Evolutionary conservation across 305 asterid species (phyloP), one percentile per base, ranked within the genome.

Genomic region (Fraxinus albicans): DNA sequence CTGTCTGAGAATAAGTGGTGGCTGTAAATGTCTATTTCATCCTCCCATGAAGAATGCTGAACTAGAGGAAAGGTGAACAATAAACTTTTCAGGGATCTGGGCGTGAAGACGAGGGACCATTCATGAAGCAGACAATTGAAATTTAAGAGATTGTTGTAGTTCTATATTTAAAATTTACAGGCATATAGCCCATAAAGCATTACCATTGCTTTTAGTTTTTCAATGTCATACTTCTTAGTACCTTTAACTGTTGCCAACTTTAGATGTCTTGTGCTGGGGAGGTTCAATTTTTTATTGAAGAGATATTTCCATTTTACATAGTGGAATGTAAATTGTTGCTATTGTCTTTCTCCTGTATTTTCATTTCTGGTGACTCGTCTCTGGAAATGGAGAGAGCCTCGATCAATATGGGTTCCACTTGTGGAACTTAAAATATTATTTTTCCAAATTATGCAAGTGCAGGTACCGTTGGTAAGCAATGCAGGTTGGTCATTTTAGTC

Each of bases 1-100:
- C 84, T 94, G 87, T 93, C 95, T 0, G 93, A 91, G 86, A 90
- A 84, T 86, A 93, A 90, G 84, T 85, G 94, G 91, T 91, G 92
- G 90, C 69, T 83, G 77, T 90, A 89, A 88, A 65, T 13, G 8
- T 47, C 8, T 27, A 65, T 67, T 83, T 78, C 77, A 55, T 80
- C 50, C 38, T 44, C 34, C 65, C 23, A 73, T 25, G 69, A 77
- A 80, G 83, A 44, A 21, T 47, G 84, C 38, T 58, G 82, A 78
- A 34, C 70, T 82, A 12, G 19, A 70, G 38, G 36, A 47, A 60
- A 77, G 19, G 72, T 25, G 53, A 73, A 35, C 29, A 21, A 35
- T n/a, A 73, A 34, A 35, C 6, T 35, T n/a, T 34, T 35, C 77
- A n/a, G 29, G 29, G 31, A 34, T n/a, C 53, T 33, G 76, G 13